Percentiles rank a stretch among this genome's conserved stretches.
Evolutionary conservation across 495 filamentous ascomycete species (phyloP).

Genomic region (Penicillium macrosclerotiorum): DNA sequence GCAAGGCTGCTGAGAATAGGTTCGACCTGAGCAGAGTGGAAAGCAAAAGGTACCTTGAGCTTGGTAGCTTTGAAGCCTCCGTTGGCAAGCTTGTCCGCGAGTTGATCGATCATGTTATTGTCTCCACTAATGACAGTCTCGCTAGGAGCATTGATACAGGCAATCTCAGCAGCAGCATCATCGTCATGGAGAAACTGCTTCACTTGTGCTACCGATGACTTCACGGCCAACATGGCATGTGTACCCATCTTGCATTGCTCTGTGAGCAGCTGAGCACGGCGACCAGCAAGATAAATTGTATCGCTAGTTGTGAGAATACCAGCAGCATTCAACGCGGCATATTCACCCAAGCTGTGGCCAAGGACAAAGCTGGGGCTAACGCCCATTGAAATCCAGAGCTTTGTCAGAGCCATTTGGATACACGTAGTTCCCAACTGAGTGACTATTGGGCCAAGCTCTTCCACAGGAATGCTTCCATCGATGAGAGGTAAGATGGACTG

Average conservation of each 20-base stretch:
- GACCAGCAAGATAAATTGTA: constrained; percentile 76
- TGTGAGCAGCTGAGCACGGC: constrained; percentile 72
- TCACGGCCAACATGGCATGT: constrained; percentile 59
- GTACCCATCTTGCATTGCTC: constrained; percentile 68
- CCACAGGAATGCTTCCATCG: constrained; percentile 39
- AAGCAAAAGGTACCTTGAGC: constrained; percentile 73
- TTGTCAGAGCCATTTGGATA: constrained; percentile 82
- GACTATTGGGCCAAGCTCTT: constrained; percentile 67
- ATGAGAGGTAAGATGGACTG: constrained; percentile 65
- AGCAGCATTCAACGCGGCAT: constrained; percentile 78
- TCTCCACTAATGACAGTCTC: constrained; percentile 53
- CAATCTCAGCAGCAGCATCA: constrained; percentile 38
- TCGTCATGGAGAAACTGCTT: constrained; percentile 25
- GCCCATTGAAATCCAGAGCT: constrained; percentile 77
- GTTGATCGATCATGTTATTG: constrained; percentile 45
- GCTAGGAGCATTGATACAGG: constrained; percentile 51
- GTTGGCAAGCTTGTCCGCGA: constrained; percentile 56
- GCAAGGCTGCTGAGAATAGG: constrained; percentile 68
- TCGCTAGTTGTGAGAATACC: constrained; percentile 78
- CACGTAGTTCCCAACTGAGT: constrained; percentile 76
- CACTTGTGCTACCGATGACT: constrained; percentile 34
- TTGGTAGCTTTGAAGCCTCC: constrained; percentile 64
- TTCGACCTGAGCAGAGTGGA: constrained; percentile 81
- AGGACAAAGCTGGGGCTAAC: constrained; percentile 73
- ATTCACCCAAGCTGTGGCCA: constrained; percentile 87